A percentile compares a stretch with the other conserved stretches of the same genome.
phyloP scores from a whole-genome alignment of 768 basidiomycete genomes.

The Phallus indusiatus region DNA sequence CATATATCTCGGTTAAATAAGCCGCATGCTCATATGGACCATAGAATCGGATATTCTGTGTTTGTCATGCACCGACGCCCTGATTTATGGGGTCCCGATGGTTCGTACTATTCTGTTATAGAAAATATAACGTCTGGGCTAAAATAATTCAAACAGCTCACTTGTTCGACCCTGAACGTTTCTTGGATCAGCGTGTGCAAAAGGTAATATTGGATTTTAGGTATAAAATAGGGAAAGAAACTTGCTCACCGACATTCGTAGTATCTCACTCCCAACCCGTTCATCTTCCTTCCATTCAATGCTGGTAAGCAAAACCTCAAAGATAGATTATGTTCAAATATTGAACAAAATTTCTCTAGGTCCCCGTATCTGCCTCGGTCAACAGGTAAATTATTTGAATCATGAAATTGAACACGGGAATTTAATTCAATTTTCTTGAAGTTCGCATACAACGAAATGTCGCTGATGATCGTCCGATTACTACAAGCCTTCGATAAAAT shows the following conservation, averaged over 20 bases:
- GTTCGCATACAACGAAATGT: constrained; percentile 49
- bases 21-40: not conserved
- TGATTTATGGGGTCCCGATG: constrained; percentile 52
- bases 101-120: constrained; percentile 10
- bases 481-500: constrained; percentile 39
- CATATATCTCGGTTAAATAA: constrained; percentile 23
- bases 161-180: constrained; percentile 56
- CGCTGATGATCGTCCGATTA: constrained; percentile 44
- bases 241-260: not conserved
- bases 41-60: constrained; percentile 19
- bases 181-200: constrained; percentile 46
- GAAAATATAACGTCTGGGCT: not conserved
- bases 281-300: constrained; percentile 64
- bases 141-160: constrained; percentile 16
- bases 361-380: constrained; percentile 53
- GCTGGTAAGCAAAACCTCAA: constrained; percentile 27
- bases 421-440: constrained; percentile 14
- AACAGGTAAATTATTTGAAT: constrained; percentile 23
- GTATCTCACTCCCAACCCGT: constrained; percentile 48
- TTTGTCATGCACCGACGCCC: constrained; percentile 29
- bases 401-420: no score
- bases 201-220: constrained; percentile 15
- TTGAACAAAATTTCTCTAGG: constrained; percentile 13
- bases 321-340: not conserved
- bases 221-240: not conserved